A percentile compares a stretch with the other conserved stretches of the same genome.
These are phyloP conservation scores for Arabidopsis thaliana DNA, from an alignment of 345 rosid species.

Conservation along the genomic window TAIR10.1 NC_003076.8:5040001-5040500, in stretches of 20 bases:
- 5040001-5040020: not conserved
- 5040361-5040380: not conserved
- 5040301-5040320: constrained; percentile 88
- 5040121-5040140: constrained; percentile 99
- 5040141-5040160: constrained; percentile 99
- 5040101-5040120: constrained; percentile 92
- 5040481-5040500: constrained; percentile 15
- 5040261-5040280: constrained; percentile 97
- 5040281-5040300: constrained; percentile 73
- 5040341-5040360: too few relatives aligned
- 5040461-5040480: constrained; percentile 20
- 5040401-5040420: constrained; percentile 72
- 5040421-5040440: constrained; percentile 66
- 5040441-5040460: constrained; percentile 14
- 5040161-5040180: constrained; percentile 35
- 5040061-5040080: not conserved
- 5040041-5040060: not conserved
- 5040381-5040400: constrained; percentile 1
- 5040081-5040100: constrained; percentile 88
- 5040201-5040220: not conserved
- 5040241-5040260: constrained; percentile 40
- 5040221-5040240: constrained; percentile 22
- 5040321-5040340: constrained; percentile 62
- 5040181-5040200: not conserved
- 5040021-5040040: not conserved